A percentile compares a stretch with the other conserved stretches of the same genome.
Evolutionary conservation across 78 protist species (phyloP).

Genomic region (Monosiga brevicollis): DNA sequence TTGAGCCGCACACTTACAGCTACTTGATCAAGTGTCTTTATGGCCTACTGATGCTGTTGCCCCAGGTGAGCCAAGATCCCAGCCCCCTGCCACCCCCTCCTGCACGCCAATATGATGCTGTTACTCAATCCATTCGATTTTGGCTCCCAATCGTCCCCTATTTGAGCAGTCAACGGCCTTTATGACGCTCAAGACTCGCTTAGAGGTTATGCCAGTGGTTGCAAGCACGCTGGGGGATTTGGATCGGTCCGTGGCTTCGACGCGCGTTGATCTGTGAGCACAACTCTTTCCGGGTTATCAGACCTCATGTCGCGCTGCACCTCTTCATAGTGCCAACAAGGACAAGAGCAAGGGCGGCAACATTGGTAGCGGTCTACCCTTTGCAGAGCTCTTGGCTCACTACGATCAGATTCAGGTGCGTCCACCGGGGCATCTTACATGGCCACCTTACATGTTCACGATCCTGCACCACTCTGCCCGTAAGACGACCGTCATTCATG

Average conservation of each 20-base stretch:
- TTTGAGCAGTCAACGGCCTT: neutral
- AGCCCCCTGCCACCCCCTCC: too few relatives aligned
- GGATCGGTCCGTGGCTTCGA: neutral
- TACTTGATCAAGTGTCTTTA: slow-evolving; percentile 67
- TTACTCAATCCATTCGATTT: neutral
- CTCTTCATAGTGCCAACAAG: neutral
- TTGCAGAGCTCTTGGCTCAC: neutral
- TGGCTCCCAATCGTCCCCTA: too few relatives aligned
- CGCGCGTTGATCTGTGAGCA: neutral
- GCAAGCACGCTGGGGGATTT: neutral
- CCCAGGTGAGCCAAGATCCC: too few relatives aligned
- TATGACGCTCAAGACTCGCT: neutral
- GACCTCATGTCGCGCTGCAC: neutral
- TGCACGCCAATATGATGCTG: too few relatives aligned
- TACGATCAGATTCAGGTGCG: neutral
- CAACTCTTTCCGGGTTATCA: neutral
- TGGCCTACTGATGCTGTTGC: slow-evolving; percentile 94
- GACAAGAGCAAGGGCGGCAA: neutral
- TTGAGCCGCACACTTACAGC: slow-evolving; percentile 61
- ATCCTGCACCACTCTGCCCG: too few relatives aligned
- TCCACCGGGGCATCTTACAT: too few relatives aligned
- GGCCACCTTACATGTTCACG: too few relatives aligned
- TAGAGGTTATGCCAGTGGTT: neutral
- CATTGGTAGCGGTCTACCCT: neutral
- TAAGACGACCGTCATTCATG: too few relatives aligned